Percentiles rank a stretch among this genome's conserved stretches.
Evolutionary conservation across 177 flowering plant species (phyloP).

Genomic region (Vitis hybrid): DNA sequence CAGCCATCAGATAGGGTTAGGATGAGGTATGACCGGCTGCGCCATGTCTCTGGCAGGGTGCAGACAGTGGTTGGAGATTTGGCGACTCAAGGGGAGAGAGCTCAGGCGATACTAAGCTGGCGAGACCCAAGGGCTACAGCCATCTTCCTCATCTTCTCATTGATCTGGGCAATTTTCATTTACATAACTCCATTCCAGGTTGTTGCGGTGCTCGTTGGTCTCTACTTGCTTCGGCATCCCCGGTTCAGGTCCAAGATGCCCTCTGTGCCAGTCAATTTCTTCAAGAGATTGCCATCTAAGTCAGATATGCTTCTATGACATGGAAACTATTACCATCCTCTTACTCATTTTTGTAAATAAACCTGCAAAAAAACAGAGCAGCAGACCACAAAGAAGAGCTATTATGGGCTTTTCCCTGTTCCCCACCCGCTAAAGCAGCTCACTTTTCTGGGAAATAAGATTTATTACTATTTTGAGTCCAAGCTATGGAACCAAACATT

Average conservation of each 20-base stretch:
- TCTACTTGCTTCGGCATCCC: constrained; percentile 81
- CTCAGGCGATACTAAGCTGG: constrained; percentile 76
- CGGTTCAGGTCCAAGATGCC: constrained; percentile 77
- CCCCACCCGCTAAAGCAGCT: constrained; percentile 5
- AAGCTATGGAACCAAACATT: constrained; percentile 7
- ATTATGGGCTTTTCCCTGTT: not conserved
- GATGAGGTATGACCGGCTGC: constrained; percentile 78
- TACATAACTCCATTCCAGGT: constrained; percentile 84
- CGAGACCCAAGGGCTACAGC: constrained; percentile 90
- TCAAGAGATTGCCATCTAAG: constrained; percentile 78
- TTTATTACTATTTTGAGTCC: not conserved
- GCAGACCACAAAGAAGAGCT: not conserved
- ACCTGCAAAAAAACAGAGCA: not conserved
- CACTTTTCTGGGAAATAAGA: not conserved
- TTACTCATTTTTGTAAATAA: constrained; percentile 5
- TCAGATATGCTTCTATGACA: constrained; percentile 69
- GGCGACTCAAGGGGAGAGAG: constrained; percentile 89
- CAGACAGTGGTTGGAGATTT: constrained; percentile 86
- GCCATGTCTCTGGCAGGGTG: constrained; percentile 72
- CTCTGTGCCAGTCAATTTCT: constrained; percentile 83
- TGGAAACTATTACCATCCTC: not conserved
- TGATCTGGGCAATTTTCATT: constrained; percentile 61
- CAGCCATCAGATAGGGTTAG: constrained; percentile 60
- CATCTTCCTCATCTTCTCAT: constrained; percentile 60
- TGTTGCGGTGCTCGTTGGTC: constrained; percentile 62